Conservation (phyloP, 208 protist species). For the Acanthamoeba healyi region DNA sequence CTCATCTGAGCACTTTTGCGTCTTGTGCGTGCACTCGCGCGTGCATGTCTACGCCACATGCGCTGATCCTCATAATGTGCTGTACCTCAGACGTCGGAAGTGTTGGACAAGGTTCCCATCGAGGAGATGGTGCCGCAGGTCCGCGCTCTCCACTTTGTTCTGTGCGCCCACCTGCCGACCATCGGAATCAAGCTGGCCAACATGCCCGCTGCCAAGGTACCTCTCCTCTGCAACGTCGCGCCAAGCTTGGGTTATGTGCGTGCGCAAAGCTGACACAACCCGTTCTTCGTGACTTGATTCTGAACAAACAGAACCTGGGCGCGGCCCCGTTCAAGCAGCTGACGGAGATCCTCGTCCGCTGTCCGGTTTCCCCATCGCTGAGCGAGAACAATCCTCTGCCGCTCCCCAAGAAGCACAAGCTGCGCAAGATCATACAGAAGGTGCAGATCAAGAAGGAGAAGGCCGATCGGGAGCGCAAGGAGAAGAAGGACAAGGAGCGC, state of each 20-base stretch:
- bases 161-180: constrained; percentile 6
- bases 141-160: not conserved
- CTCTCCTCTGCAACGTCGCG: not conserved
- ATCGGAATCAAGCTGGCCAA: constrained; percentile 1
- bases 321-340: constrained; percentile 37
- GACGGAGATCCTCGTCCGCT: constrained; percentile 1
- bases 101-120: not conserved
- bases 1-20: no score
- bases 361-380: not conserved
- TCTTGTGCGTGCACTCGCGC: no score
- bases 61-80: no score
- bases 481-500: constrained; percentile 40
- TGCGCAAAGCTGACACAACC: no score
- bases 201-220: constrained; percentile 3
- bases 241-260: no score
- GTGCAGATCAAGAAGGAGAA: constrained; percentile 39
- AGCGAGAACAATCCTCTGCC: not conserved
- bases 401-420: not conserved
- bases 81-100: not conserved
- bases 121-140: constrained; percentile 29
- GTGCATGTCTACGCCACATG: no score
- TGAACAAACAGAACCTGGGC: not conserved
- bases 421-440: constrained; percentile 33
- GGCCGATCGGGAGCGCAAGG: constrained; percentile 29
- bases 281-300: no score